Base-by-base conservation (phyloP, 1,284 basidiomycete genomes). In the Apiotrichum gamsii region DNA sequence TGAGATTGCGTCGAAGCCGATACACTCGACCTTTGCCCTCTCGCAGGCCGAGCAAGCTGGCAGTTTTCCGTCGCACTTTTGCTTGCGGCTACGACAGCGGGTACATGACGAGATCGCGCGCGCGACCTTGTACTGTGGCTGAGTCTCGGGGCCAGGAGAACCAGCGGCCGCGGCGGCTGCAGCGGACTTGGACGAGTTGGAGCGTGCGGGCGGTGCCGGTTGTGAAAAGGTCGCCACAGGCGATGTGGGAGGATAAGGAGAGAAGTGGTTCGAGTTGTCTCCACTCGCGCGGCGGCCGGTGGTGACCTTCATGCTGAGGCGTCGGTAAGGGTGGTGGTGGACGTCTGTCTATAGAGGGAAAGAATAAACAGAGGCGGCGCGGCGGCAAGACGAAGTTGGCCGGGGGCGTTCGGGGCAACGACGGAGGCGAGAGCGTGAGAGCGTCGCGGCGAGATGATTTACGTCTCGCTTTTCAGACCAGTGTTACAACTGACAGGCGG, bases 11-110 rank as follows among this genome's bases (percentile, higher is more conserved):
- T 74, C 72, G 53, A 74, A 73, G 13, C 72, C 72, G 18, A 74
- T 70, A 57, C 72, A 74, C 45, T 74, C 72, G n/a, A 74, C 72
- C 39, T 72, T 72, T 30, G 72, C 72, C 33, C 70, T 54, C 32
- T 69, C 60, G 33, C 67, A 70, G 33, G 65, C 66, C 31, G 56
- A 61, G 56, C 72, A 74, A 11, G 72, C 72, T 6, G 72, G 72
- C 10, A 74, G 57, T 47, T 73, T 72, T 5, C 72, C 72, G 56
- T 74, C 72, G 51, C 72, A 74, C 58, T 73, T 69, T 40, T 67
- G 65, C 44, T 74, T 74, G 41, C 72, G 55, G 15, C 59, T 60
- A 29, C 72, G 49, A 55, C 72, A 74, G 37, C 72, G 55, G 20
- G 70, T 71, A 56, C 72, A 74, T 16, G 67, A 68, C 21, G 68